Percentiles rank a stretch among this genome's conserved stretches.
These are phyloP conservation scores for Microbotryomycetes sp. DNA, from an alignment of 1,284 basidiomycete genomes.

Conservation along the genomic window DNA sequence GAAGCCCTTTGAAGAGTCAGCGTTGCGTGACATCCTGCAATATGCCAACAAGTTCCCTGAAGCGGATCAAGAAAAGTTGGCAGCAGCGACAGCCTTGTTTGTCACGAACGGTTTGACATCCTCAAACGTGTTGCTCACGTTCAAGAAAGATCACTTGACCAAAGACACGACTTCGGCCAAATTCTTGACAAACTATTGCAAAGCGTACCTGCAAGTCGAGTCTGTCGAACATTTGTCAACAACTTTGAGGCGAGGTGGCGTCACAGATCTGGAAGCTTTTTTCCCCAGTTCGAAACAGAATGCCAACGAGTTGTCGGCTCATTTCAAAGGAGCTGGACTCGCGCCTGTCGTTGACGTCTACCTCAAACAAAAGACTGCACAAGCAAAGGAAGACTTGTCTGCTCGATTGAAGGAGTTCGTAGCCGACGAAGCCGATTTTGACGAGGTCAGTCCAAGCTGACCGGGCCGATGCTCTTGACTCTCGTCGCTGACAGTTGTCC, in stretches of 20 bases:
- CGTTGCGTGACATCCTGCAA: constrained; percentile 76
- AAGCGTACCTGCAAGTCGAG: constrained; percentile 57
- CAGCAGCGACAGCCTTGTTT: constrained; percentile 70
- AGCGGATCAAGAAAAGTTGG: constrained; percentile 64
- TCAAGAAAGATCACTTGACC: constrained; percentile 88
- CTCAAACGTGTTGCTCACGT: constrained; percentile 66
- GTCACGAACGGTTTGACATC: constrained; percentile 70
- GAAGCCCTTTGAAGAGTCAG: constrained; percentile 80
- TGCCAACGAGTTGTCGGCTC: constrained; percentile 65
- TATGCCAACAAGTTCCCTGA: constrained; percentile 47
- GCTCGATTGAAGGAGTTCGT: constrained; percentile 54
- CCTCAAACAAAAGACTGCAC: constrained; percentile 73
- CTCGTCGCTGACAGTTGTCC: background rate
- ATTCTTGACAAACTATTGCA: constrained; percentile 72
- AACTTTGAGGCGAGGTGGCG: constrained; percentile 68
- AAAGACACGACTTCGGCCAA: constrained; percentile 78
- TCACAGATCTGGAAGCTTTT: constrained; percentile 78
- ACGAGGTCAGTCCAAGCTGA: constrained; percentile 58
- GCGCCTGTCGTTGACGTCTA: constrained; percentile 82
- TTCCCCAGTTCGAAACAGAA: constrained; percentile 78
- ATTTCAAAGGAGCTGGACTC: constrained; percentile 74
- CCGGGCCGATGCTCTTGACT: background rate
- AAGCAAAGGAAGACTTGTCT: constrained; percentile 53
- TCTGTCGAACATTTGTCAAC: constrained; percentile 54
- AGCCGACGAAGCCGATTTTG: constrained; percentile 47